Evolutionary conservation across 257 asterid species (phyloP).

Genomic region (Plantago elongata): DNA sequence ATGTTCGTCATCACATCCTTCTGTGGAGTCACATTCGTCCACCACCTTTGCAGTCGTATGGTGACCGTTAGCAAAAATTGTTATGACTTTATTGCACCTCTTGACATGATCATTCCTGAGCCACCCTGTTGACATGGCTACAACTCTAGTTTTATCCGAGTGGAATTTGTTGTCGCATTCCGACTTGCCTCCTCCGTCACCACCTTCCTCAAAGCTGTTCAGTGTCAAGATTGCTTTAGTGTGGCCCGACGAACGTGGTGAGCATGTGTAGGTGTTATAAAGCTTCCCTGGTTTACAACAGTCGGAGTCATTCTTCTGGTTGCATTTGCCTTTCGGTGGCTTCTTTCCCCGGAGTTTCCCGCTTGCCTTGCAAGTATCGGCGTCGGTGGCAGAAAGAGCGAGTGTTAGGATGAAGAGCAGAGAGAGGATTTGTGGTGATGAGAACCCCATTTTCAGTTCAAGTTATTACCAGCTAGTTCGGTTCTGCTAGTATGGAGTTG

Average conservation of each 20-base stretch:
- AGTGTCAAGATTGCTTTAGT: constrained; percentile 13
- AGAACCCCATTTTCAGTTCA: background rate
- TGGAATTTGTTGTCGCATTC: constrained; percentile 16
- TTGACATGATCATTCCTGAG: background rate
- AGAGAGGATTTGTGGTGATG: background rate
- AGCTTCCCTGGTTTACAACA: constrained; percentile 15
- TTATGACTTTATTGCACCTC: background rate
- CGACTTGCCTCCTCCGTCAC: constrained; percentile 15
- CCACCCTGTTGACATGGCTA: constrained; percentile 2
- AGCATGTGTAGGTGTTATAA: constrained; percentile 7
- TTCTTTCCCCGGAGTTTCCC: constrained; percentile 18
- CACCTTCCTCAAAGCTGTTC: constrained; percentile 10
- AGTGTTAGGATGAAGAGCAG: background rate
- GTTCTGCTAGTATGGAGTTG: background rate
- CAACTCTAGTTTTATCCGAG: constrained; percentile 8
- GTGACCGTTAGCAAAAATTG: background rate
- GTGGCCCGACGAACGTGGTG: background rate
- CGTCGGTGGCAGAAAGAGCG: background rate
- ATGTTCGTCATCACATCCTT: constrained; percentile 23
- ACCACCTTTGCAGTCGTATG: constrained; percentile 17
- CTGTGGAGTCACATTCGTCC: constrained; percentile 31
- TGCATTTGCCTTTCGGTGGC: constrained; percentile 12
- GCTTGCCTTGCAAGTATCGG: constrained; percentile 10
- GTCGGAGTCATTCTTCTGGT: constrained; percentile 13
- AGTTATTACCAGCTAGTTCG: no score